phyloP scores from a whole-genome alignment of 169 alveolate species.

The Cryptosporidium bovis region DNA sequence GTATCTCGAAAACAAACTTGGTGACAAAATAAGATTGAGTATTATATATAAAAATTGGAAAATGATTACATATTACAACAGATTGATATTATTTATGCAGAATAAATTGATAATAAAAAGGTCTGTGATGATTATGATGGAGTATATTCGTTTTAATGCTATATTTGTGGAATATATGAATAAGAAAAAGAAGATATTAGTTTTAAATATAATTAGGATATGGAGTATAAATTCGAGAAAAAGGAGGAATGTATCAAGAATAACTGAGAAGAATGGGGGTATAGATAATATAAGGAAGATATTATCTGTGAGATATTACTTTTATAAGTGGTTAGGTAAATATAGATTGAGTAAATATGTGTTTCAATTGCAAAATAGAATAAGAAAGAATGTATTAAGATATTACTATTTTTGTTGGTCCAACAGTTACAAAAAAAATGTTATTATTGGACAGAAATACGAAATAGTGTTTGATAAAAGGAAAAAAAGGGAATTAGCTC shows the following conservation, averaged over 20 bases:
- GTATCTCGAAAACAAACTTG: not conserved
- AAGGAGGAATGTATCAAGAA: not conserved
- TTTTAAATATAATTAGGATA: not conserved
- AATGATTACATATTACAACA: not conserved
- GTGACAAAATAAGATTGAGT: not conserved
- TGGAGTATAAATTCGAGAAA: slow-evolving; percentile 11
- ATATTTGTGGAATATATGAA: not conserved
- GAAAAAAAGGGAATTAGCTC: not conserved
- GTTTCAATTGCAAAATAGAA: not conserved
- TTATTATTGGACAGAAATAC: not conserved
- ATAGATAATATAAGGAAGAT: not conserved
- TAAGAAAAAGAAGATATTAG: not conserved
- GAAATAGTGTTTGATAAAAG: not conserved
- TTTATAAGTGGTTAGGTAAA: slow-evolving; percentile 5
- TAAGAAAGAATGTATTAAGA: not conserved
- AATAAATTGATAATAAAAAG: not conserved
- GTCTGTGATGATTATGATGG: not conserved
- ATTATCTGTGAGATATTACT: not conserved
- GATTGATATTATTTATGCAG: not conserved
- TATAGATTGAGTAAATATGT: not conserved
- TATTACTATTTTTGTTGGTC: not conserved
- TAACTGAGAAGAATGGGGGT: not conserved
- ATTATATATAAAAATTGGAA: slow-evolving; percentile 20
- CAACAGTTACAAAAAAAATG: not conserved
- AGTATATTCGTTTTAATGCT: not conserved